Evolutionary conservation across 345 rosid genomes (phyloP), one percentile per base, ranked within the genome.

Genomic region (Eucalyptus fibrosa): DNA sequence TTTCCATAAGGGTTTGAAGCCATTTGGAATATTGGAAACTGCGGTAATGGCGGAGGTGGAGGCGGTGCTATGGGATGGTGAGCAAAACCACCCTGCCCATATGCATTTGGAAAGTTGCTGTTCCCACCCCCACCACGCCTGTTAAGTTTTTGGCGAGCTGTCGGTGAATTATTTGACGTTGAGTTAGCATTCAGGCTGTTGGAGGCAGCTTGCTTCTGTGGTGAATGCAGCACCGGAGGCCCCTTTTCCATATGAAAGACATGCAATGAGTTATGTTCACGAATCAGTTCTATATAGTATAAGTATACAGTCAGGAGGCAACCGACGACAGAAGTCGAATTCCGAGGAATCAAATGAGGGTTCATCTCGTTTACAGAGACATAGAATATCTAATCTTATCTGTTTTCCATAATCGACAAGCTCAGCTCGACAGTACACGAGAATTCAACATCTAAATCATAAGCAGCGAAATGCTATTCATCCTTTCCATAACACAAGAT

Each of bases 1-100:
- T 87, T 90, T 47, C 90, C 91, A 87, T 89, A 92, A 91, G 90
- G 88, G 90, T 87, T 88, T 10, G 95, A 92, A 44, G 93, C 90
- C 88, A 94, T 62, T 17, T 88, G 86, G 86, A 90, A 88, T 37
- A 90, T 28, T 56, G 94, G 90, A 89, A 90, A 93, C 37, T 94
- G 91, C 5, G 95, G 96, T 12, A 93, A 93, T n/a, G 94, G 94
- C 2, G 94, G 94, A 1, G 94, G 90, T 1, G 92, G 91, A 1
- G 91, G 91, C 3, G 93, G 94, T 2, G 94, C 94, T 91, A 1
- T 90, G 91, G 7, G 93, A 90, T 0, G 91, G 90, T 89, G 93
- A 44, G 90, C 86, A 69, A 91, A 92, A 60, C 89, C 89, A 59
- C 89, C 88, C 86, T 89, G 93, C n/a, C 85, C 81, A 88, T 81